phyloP scores from a whole-genome alignment of 2,329 filamentous ascomycete genomes.

The Talaromyces funiculosus region DNA sequence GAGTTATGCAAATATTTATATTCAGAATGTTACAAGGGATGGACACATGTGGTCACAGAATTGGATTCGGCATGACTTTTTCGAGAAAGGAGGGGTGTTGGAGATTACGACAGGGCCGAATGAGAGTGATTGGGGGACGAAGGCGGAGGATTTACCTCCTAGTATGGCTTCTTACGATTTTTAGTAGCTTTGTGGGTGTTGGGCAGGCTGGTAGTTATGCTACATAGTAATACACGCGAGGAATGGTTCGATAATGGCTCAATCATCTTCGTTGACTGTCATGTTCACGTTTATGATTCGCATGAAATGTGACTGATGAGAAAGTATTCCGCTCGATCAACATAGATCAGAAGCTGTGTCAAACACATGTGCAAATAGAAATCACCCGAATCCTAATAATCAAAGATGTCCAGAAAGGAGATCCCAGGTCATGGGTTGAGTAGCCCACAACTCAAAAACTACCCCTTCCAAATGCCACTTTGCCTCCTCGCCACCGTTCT shows the following conservation, averaged over 20 bases:
- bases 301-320: neutral
- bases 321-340: neutral
- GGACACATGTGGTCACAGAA: constrained; percentile 54
- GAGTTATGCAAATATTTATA: constrained; percentile 50
- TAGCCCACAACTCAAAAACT: neutral
- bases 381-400: neutral
- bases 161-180: constrained; percentile 34
- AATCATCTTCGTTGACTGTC: neutral
- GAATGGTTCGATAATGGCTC: neutral
- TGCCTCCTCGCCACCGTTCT: neutral
- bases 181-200: neutral
- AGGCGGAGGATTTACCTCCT: constrained; percentile 53
- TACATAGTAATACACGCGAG: neutral
- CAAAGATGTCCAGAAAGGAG: neutral
- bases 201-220: neutral
- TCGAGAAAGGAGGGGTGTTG: constrained; percentile 56
- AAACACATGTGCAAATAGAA: neutral
- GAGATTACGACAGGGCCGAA: constrained; percentile 54
- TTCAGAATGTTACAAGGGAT: constrained; percentile 58
- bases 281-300: neutral
- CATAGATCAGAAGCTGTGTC: neutral
- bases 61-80: constrained; percentile 62
- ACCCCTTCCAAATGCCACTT: constrained; percentile 2
- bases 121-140: constrained; percentile 63
- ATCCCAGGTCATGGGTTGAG: neutral